phyloP scores from a whole-genome alignment of 768 basidiomycete species.

The Amylocystis lapponica region DNA sequence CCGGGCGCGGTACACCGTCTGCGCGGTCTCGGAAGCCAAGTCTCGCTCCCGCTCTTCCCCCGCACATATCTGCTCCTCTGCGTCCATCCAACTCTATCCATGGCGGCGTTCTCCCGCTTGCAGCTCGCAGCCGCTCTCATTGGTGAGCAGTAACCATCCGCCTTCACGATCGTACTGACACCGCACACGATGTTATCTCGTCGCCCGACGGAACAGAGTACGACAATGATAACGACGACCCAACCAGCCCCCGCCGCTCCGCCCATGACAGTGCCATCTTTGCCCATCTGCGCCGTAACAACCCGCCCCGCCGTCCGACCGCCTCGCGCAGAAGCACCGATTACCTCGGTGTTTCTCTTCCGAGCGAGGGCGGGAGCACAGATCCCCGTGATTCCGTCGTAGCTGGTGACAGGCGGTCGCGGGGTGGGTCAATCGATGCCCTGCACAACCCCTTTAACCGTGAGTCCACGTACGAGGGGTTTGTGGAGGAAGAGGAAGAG shows the following conservation, averaged over 20 bases:
- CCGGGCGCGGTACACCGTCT: no score
- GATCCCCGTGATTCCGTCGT: conserved; percentile 26
- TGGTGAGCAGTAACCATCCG: conserved; percentile 41
- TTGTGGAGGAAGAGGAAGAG: conserved; percentile 39
- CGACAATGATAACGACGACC: conserved; percentile 79
- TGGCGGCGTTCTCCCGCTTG: conserved; percentile 66
- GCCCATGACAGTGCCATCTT: conserved; percentile 87
- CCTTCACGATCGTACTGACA: not conserved
- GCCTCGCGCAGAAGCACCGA: conserved; percentile 49
- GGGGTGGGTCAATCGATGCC: conserved; percentile 53
- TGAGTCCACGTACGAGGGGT: conserved; percentile 54
- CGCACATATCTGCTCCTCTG: not conserved
- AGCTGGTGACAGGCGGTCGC: conserved; percentile 37
- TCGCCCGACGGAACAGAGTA: conserved; percentile 51
- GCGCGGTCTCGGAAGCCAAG: no score
- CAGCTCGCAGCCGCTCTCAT: conserved; percentile 84
- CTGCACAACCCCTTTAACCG: conserved; percentile 70
- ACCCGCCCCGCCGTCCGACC: conserved; percentile 39
- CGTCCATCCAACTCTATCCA: not conserved
- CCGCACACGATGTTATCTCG: conserved; percentile 5
- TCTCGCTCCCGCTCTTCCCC: no score
- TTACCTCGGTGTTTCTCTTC: conserved; percentile 61
- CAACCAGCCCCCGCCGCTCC: conserved; percentile 50
- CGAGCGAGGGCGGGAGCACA: conserved; percentile 50
- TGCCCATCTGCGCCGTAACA: conserved; percentile 60